Evolutionary conservation across 164 flowering plant genomes (phyloP), one percentile per base, ranked within the genome.

Genomic region (Berberis vulgaris): DNA sequence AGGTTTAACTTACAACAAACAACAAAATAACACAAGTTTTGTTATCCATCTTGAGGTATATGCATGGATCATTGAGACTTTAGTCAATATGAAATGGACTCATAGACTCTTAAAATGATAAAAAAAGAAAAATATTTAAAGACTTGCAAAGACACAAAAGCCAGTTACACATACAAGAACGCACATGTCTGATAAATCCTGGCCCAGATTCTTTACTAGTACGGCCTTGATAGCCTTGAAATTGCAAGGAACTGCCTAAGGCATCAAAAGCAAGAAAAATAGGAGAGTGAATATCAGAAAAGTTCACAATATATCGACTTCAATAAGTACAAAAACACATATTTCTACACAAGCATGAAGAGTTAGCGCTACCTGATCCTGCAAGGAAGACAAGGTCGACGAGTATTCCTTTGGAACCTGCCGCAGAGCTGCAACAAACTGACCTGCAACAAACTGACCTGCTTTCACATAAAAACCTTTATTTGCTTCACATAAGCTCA

Each of bases 401-500:
- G 86, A 73, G 78, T 89, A 94, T 64, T 94, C 99, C 59, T 74
- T 81, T 12, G 99, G 99, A 55, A 84, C 81, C 65, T 84, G 85
- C 45, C 85, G 77, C 74, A 86, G 1, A 13, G 96, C 81, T 56
- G 88, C 90, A 77, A 78, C 84, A 79, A 91, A 94, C 68, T 94
- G 99, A 50, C 91, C 97, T 70, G 96, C 97, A 77, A 78, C 84
- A 79, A 91, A 94, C 68, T 94, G 99, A 50, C 91, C 97, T 70
- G 96, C 97, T 81, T 94, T 94, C 47, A 86, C 83, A 74, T 94
- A 94, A 65, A 94, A 86, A 10, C 99, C 99, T 83, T 76, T 91
- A 61, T 94, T 94, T 52, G 69, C 59, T 74, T 94, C 90, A 75
- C 97, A 91, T 54, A 94, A 61, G 65, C 72, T 81, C 70, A 80